Percentiles rank a stretch among this genome's conserved stretches.
phyloP scores from a whole-genome alignment of 805 yeast species.

The Candida vartiovaarae region DNA sequence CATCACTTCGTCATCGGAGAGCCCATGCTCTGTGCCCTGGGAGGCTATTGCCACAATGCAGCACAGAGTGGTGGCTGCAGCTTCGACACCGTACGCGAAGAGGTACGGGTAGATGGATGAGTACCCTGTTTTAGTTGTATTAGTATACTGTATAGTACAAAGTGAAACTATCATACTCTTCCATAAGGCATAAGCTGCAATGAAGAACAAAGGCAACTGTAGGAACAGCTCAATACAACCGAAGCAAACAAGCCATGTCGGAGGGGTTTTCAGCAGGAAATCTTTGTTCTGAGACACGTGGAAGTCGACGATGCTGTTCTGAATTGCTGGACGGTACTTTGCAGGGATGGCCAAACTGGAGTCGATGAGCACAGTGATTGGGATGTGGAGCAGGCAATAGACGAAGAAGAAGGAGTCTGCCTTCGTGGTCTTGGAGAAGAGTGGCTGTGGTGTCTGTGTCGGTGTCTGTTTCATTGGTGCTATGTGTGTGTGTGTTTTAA shows the following conservation, averaged over 20 bases:
- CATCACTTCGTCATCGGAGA: slow-evolving; percentile 26
- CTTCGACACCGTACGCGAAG: slow-evolving; percentile 73
- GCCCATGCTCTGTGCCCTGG: slow-evolving; percentile 29
- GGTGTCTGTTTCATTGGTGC: background rate
- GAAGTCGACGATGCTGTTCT: slow-evolving; percentile 42
- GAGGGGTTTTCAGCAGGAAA: slow-evolving; percentile 50
- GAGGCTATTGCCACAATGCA: slow-evolving; percentile 51
- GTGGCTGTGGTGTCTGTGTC: slow-evolving; percentile 1
- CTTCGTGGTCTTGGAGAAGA: slow-evolving; percentile 16
- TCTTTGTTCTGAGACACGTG: slow-evolving; percentile 68
- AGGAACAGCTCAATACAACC: slow-evolving; percentile 65
- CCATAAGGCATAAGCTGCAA: slow-evolving; percentile 31
- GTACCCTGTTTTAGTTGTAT: slow-evolving; percentile 9
- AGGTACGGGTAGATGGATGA: slow-evolving; percentile 33
- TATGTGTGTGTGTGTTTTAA: too few relatives aligned
- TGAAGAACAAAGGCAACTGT: slow-evolving; percentile 74
- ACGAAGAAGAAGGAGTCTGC: slow-evolving; percentile 39
- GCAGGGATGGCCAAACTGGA: slow-evolving; percentile 62
- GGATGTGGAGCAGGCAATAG: slow-evolving; percentile 60
- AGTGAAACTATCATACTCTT: slow-evolving; percentile 24
- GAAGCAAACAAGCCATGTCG: slow-evolving; percentile 68
- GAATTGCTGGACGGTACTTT: slow-evolving; percentile 38
- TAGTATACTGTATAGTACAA: background rate
- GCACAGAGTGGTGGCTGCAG: slow-evolving; percentile 68
- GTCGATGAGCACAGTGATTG: slow-evolving; percentile 72